Conservation (phyloP, 345 rosid species). For the Trapa bicornis region DNA sequence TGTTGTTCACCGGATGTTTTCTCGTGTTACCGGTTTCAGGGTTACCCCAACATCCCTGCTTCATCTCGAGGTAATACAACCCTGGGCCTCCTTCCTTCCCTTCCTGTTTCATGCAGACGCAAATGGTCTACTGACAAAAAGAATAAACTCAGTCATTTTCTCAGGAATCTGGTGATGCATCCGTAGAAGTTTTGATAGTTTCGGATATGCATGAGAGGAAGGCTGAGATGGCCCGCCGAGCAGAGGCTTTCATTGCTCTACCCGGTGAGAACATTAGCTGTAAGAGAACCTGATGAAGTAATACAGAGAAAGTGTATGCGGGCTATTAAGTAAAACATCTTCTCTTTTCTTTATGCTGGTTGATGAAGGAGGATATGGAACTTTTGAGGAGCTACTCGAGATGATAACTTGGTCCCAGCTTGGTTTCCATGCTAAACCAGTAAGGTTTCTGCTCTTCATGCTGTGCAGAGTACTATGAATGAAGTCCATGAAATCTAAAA, state of each 20-base stretch:
- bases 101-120: background rate
- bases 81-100: background rate
- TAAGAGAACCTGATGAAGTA: background rate
- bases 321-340: background rate
- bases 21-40: constrained; percentile 13
- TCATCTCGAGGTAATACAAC: constrained; percentile 28
- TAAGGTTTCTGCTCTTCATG: constrained; percentile 17
- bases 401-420: constrained; percentile 93
- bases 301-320: background rate
- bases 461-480: background rate
- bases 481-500: background rate
- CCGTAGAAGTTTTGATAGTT: constrained; percentile 77
- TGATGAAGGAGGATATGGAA: constrained; percentile 80
- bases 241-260: constrained; percentile 90
- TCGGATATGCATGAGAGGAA: constrained; percentile 97
- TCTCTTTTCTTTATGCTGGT: background rate
- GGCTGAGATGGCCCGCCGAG: constrained; percentile 91
- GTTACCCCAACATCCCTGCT: constrained; percentile 44
- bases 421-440: constrained; percentile 94
- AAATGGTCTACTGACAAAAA: background rate
- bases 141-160: background rate
- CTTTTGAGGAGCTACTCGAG: constrained; percentile 78
- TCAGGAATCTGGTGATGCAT: constrained; percentile 30
- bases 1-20: background rate
- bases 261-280: constrained; percentile 40